These are phyloP conservation scores for Coccomyxa sp. DNA, from an alignment of 139 green algal genomes.

Conservation along the genomic window DNA sequence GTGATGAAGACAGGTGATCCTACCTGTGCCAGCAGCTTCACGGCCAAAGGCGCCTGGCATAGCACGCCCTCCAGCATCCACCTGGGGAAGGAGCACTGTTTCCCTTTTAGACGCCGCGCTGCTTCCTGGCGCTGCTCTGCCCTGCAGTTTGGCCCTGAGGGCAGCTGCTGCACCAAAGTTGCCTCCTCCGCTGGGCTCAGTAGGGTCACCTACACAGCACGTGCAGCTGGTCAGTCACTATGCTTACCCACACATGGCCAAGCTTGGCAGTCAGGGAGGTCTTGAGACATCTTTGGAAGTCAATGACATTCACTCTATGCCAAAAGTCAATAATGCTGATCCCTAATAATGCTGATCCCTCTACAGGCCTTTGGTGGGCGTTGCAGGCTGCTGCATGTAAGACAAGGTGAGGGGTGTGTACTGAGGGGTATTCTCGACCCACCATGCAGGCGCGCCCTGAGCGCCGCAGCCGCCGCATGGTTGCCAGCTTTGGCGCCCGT, in stretches of 20 bases:
- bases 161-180: conserved; percentile 60
- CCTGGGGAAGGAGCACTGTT: conserved; percentile 56
- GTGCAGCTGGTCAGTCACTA: no score
- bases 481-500: conserved; percentile 28
- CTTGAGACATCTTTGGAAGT: no score
- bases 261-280: no score
- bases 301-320: no score
- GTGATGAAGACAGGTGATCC: no score
- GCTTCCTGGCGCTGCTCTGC: neutral
- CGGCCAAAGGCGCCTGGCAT: conserved; percentile 80
- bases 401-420: no score
- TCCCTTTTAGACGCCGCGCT: neutral
- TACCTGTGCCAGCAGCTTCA: conserved; percentile 36
- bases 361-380: no score
- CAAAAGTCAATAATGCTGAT: no score
- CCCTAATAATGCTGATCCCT: no score
- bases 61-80: conserved; percentile 69
- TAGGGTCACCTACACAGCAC: neutral
- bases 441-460: conserved; percentile 47
- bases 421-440: no score
- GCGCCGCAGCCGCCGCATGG: conserved; percentile 46
- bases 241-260: no score
- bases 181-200: neutral
- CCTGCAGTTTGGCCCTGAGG: conserved; percentile 48
- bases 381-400: no score